Evolutionary conservation across 1,139 yeast genomes (phyloP).

Genomic region (Diutina scorzettiae): DNA sequence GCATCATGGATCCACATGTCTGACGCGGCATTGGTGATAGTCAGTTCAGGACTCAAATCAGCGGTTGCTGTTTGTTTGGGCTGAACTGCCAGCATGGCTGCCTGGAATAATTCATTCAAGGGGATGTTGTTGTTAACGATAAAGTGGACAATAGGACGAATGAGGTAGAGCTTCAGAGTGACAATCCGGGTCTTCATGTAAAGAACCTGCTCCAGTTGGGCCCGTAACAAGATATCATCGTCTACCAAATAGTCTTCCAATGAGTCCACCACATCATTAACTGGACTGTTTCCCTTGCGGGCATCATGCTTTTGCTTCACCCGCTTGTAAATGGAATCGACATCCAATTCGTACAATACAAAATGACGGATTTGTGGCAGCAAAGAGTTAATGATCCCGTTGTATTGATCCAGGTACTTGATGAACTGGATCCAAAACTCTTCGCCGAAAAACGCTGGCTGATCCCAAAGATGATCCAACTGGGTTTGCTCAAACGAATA

Average conservation of each 20-base stretch:
- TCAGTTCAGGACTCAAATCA: conserved; percentile 1
- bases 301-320: conserved; percentile 18
- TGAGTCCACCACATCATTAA: conserved; percentile 13
- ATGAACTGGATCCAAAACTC: conserved; percentile 22
- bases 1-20: conserved; percentile 2
- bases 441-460: conserved; percentile 14
- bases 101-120: conserved; percentile 16
- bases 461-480: conserved; percentile 17
- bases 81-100: conserved; percentile 11
- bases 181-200: conserved; percentile 28
- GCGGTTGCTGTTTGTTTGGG: not conserved
- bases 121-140: conserved; percentile 22
- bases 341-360: conserved; percentile 23
- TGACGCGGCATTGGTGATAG: not conserved
- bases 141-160: conserved; percentile 26
- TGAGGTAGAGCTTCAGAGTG: conserved; percentile 21
- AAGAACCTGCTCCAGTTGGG: conserved; percentile 27
- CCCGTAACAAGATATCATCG: conserved; percentile 22
- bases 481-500: conserved; percentile 14
- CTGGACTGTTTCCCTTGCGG: conserved; percentile 8
- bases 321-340: conserved; percentile 21
- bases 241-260: conserved; percentile 26
- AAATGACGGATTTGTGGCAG: conserved; percentile 24
- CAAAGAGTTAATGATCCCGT: conserved; percentile 28
- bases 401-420: conserved; percentile 27